Conservation (phyloP, 1,284 basidiomycete genomes). For the Athelia sp. region DNA sequence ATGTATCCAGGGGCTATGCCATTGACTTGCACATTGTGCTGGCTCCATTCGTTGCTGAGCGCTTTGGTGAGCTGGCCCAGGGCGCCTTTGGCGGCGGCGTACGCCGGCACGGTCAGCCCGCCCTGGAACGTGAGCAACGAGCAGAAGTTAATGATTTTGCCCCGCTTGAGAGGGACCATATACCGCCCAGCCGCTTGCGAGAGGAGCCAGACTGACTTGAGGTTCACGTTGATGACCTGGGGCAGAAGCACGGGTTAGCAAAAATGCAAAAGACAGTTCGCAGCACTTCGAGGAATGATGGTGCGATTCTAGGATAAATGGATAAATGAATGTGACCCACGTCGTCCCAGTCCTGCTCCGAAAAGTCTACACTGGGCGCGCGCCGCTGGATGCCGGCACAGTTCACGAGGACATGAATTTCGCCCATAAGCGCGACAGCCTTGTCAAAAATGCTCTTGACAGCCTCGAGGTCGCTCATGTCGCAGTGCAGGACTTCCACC, state of each 20-base stretch:
- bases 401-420: conserved; percentile 87
- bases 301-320: neutral
- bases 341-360: conserved; percentile 87
- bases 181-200: conserved; percentile 74
- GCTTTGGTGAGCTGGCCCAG: conserved; percentile 67
- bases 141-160: conserved; percentile 82
- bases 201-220: conserved; percentile 75
- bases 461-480: conserved; percentile 64
- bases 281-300: conserved; percentile 5
- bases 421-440: conserved; percentile 57
- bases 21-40: conserved; percentile 87
- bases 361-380: conserved; percentile 77
- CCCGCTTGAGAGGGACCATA: conserved; percentile 71
- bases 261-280: conserved; percentile 5
- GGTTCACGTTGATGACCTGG: conserved; percentile 73
- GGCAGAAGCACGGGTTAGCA: conserved; percentile 10
- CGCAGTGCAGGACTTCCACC: conserved; percentile 63
- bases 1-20: conserved; percentile 91
- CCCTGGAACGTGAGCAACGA: conserved; percentile 79
- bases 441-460: conserved; percentile 65
- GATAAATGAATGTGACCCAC: conserved; percentile 37
- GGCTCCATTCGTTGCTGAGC: conserved; percentile 57
- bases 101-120: conserved; percentile 82
- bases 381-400: conserved; percentile 93
- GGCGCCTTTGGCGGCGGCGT: conserved; percentile 88